Evolutionary conservation across 1,139 yeast genomes (phyloP).

Genomic region (Saccharomyces hybrid): DNA sequence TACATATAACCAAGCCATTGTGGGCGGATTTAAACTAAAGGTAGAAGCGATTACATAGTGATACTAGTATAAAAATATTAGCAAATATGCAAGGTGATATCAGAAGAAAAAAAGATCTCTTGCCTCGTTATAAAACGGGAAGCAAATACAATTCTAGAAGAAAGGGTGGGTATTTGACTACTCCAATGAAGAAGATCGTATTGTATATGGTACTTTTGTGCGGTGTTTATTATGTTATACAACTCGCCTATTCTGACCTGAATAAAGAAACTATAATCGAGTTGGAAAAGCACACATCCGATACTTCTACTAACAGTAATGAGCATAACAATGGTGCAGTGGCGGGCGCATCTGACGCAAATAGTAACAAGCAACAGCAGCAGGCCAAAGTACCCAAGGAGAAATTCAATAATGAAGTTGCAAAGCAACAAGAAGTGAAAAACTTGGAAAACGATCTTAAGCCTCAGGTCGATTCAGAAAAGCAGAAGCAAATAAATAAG

Average conservation of each 20-base stretch:
- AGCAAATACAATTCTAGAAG: conserved; percentile 3
- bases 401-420: conserved; percentile 26
- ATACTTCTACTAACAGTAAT: neutral
- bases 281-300: conserved; percentile 16
- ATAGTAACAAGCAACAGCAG: conserved; percentile 5
- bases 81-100: conserved; percentile 31
- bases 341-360: conserved; percentile 5
- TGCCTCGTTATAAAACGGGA: conserved; percentile 26
- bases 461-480: conserved; percentile 8
- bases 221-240: conserved; percentile 30
- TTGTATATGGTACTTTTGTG: conserved; percentile 32
- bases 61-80: neutral
- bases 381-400: conserved; percentile 15
- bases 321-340: neutral
- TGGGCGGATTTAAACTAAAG: neutral
- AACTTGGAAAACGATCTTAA: conserved; percentile 24
- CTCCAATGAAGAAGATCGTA: conserved; percentile 39
- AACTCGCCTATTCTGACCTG: conserved; percentile 16
- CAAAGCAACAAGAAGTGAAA: conserved; percentile 31
- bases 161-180: conserved; percentile 31
- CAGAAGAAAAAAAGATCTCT: conserved; percentile 29
- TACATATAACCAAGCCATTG: neutral
- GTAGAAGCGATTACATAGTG: neutral
- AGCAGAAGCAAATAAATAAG: neutral
- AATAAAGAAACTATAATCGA: conserved; percentile 19